Evolutionary conservation across 257 asterid species (phyloP).

Genomic region (Striga asiatica): DNA sequence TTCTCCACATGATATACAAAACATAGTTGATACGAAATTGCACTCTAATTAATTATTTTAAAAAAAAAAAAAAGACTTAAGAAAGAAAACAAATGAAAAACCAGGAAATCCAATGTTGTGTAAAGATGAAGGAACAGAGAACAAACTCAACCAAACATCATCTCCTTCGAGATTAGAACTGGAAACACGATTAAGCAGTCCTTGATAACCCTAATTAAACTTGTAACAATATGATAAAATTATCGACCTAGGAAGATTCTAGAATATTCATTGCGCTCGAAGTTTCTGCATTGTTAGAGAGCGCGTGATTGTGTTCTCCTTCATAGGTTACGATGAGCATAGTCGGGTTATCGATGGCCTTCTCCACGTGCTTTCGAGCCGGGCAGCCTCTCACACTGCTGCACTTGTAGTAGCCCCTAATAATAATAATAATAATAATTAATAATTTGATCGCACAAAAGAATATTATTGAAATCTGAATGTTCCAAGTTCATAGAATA

Average conservation of each 20-base stretch:
- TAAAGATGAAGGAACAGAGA: constrained; percentile 9
- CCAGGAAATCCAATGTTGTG: constrained; percentile 14
- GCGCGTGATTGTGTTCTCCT: constrained; percentile 76
- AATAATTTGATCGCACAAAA: no score
- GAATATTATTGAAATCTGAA: no score
- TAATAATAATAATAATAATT: background rate
- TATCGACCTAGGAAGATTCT: constrained; percentile 51
- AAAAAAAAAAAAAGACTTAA: background rate
- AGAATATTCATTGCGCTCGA: constrained; percentile 32
- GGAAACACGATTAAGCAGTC: background rate
- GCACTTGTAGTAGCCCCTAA: constrained; percentile 96
- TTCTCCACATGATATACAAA: background rate
- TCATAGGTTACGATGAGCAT: constrained; percentile 89
- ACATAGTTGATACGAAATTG: background rate
- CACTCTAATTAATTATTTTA: background rate
- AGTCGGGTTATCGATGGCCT: constrained; percentile 69
- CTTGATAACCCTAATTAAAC: background rate
- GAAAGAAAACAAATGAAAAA: no score
- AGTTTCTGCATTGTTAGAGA: constrained; percentile 38
- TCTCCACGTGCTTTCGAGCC: constrained; percentile 88
- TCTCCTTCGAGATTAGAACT: constrained; percentile 36
- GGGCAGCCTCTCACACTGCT: constrained; percentile 91
- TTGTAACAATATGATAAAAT: background rate
- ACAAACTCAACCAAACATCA: constrained; percentile 10
- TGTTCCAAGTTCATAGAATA: no score